phyloP scores from a whole-genome alignment of 352 stramenopile genomes.

The Aphanomyces astaci region DNA sequence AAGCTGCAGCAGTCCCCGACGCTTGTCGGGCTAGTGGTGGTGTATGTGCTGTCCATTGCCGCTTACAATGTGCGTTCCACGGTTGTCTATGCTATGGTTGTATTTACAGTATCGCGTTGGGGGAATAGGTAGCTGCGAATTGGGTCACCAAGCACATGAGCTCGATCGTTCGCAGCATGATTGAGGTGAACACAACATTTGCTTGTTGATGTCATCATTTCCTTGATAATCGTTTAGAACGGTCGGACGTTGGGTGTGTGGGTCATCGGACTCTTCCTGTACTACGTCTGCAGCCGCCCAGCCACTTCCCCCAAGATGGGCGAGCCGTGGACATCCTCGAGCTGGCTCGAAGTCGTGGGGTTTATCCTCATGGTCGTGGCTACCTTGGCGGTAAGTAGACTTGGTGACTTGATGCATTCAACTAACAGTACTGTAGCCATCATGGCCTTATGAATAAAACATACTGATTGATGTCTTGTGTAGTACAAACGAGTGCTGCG shows the following conservation, averaged over 20 bases:
- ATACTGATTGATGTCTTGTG: too few relatives aligned
- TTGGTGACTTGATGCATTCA: too few relatives aligned
- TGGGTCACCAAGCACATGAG: conserved; percentile 81
- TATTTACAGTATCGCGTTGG: conserved; percentile 37
- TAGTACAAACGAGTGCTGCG: conserved; percentile 20
- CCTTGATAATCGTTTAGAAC: conserved; percentile 32
- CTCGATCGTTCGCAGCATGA: conserved; percentile 70
- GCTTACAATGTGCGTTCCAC: conserved; percentile 60
- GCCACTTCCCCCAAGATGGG: conserved; percentile 29
- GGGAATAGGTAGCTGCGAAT: conserved; percentile 40
- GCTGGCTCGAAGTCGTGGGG: conserved; percentile 61
- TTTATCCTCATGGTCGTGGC: conserved; percentile 73
- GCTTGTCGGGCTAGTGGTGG: conserved; percentile 48
- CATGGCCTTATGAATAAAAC: too few relatives aligned
- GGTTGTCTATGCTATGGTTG: conserved; percentile 44
- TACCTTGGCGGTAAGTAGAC: conserved; percentile 50
- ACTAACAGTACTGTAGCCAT: too few relatives aligned
- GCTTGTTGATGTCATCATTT: neutral
- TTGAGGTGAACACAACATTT: conserved; percentile 46
- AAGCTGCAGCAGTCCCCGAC: conserved; percentile 58
- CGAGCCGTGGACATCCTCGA: conserved; percentile 60
- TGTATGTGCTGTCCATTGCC: conserved; percentile 56
- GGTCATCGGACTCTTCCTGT: conserved; percentile 65
- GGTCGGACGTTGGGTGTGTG: conserved; percentile 67
- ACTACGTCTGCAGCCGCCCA: conserved; percentile 48